Evolutionary conservation across 164 flowering plant species (phyloP).

Genomic region (Warburgia ugandensis): DNA sequence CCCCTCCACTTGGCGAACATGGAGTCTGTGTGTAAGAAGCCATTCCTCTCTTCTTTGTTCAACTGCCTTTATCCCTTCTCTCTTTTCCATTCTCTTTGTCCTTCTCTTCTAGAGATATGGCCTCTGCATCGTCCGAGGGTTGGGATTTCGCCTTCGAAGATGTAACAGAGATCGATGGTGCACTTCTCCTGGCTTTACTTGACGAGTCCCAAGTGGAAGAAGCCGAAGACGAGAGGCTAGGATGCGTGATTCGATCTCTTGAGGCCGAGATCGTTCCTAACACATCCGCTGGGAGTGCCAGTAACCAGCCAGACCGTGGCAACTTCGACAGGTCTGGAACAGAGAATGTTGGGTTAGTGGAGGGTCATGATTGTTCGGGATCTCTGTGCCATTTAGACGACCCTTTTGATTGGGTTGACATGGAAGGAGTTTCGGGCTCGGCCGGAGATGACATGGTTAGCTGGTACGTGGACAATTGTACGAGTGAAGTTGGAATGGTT

Average conservation of each 20-base stretch:
- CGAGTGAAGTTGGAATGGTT: constrained; percentile 15
- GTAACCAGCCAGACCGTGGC: constrained; percentile 1
- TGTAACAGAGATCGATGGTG: constrained; percentile 2
- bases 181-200: constrained; percentile 22
- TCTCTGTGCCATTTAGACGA: constrained; percentile 7
- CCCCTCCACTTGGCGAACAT: not conserved
- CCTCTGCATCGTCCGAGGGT: constrained; percentile 3
- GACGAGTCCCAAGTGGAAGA: constrained; percentile 21
- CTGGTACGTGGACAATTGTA: constrained; percentile 25
- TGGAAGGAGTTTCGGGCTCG: constrained; percentile 20
- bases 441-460: constrained; percentile 19
- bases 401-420: constrained; percentile 26
- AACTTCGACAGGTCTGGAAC: not conserved
- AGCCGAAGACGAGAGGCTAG: constrained; percentile 18
- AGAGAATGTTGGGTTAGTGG: not conserved
- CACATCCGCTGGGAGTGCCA: not conserved
- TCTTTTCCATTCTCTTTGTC: not conserved
- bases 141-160: constrained; percentile 1
- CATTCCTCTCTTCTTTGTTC: not conserved
- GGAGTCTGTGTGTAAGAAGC: not conserved
- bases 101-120: too few relatives aligned
- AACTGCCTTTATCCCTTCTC: too few relatives aligned
- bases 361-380: constrained; percentile 8
- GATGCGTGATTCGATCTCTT: constrained; percentile 18
- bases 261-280: constrained; percentile 18